A percentile compares a stretch with the other conserved stretches of the same genome.
Conservation (phyloP, 1,284 basidiomycete genomes). For the Ceratorhiza oryzae-sativae region DNA sequence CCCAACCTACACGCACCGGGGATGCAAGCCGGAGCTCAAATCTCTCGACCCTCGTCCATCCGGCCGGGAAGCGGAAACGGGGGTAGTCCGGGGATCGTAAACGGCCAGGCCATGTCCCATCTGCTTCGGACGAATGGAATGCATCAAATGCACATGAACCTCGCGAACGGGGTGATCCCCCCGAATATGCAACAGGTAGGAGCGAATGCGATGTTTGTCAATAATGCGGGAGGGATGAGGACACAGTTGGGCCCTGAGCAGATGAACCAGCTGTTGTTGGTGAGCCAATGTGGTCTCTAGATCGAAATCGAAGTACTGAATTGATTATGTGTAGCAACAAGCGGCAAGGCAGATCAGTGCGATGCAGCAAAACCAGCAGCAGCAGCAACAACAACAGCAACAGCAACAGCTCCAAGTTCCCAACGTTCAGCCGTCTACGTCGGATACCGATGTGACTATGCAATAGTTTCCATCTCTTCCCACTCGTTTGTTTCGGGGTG, state of each 20-base stretch:
- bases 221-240: constrained; percentile 2
- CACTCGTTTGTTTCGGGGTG: not conserved
- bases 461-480: not conserved
- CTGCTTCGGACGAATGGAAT: constrained; percentile 23
- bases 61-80: constrained; percentile 22
- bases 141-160: constrained; percentile 35
- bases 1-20: constrained; percentile 10
- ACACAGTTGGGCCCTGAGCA: constrained; percentile 27
- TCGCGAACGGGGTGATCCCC: constrained; percentile 25
- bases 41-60: constrained; percentile 25
- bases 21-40: constrained; percentile 8
- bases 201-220: constrained; percentile 18
- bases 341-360: constrained; percentile 16
- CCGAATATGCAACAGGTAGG: constrained; percentile 24
- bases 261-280: constrained; percentile 28
- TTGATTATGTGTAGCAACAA: constrained; percentile 7
- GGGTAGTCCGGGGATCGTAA: constrained; percentile 31
- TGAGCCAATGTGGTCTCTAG: not conserved
- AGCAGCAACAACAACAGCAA: constrained; percentile 31
- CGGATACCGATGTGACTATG: constrained; percentile 33
- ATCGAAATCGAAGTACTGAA: not conserved
- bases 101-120: constrained; percentile 29
- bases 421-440: constrained; percentile 1
- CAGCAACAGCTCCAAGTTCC: constrained; percentile 29
- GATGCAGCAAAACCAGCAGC: constrained; percentile 29